Evolutionary conservation across 2,329 filamentous ascomycete species (phyloP).

Genomic region (Trichophyton verrucosum): DNA sequence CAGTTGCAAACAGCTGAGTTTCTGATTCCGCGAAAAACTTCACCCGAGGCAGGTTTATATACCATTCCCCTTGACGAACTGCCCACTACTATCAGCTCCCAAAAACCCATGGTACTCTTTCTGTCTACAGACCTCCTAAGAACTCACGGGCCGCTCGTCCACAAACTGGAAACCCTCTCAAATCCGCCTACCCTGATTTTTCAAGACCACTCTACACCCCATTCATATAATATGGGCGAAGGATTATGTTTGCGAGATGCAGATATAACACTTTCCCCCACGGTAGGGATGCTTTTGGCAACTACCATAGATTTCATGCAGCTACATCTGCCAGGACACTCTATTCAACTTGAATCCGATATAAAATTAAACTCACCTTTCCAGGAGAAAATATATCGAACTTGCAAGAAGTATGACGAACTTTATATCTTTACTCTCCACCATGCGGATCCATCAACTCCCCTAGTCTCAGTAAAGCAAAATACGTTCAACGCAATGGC

Average conservation of each 20-base stretch:
- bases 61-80: background rate
- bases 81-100: background rate
- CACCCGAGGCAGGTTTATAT: background rate
- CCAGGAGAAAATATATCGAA: slow-evolving; percentile 41
- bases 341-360: background rate
- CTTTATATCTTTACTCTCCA: slow-evolving; percentile 48
- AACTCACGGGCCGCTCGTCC: slow-evolving; percentile 16
- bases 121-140: slow-evolving; percentile 20
- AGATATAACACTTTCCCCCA: slow-evolving; percentile 60
- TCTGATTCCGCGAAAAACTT: background rate
- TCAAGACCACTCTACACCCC: slow-evolving; percentile 13
- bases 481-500: slow-evolving; percentile 12
- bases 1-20: background rate
- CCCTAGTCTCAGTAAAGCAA: slow-evolving; percentile 16
- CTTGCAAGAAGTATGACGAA: slow-evolving; percentile 51
- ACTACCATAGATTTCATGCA: slow-evolving; percentile 63
- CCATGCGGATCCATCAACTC: background rate
- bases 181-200: slow-evolving; percentile 14
- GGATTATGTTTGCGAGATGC: slow-evolving; percentile 25
- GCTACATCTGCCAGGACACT: slow-evolving; percentile 52
- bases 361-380: slow-evolving; percentile 32
- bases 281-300: slow-evolving; percentile 56
- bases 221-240: background rate
- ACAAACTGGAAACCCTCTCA: slow-evolving; percentile 11
- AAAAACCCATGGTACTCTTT: background rate